Percentiles rank a stretch among this genome's conserved stretches.
phyloP scores from a whole-genome alignment of 257 asterid genomes.

The Solanum pinnatisectum region DNA sequence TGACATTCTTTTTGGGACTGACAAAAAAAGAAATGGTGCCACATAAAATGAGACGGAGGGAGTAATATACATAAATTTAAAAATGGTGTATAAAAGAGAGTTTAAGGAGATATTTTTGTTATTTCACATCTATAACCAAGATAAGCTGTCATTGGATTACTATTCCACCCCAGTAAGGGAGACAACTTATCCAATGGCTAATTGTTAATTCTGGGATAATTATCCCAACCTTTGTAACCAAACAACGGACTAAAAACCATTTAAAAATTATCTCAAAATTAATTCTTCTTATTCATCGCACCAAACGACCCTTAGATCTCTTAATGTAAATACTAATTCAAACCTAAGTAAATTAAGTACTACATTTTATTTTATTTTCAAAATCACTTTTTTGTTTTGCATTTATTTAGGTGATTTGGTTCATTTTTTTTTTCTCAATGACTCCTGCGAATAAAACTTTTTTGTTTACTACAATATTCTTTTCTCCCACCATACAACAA shows the following conservation, averaged over 20 bases:
- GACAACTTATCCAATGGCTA: no score
- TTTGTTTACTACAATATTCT: neutral
- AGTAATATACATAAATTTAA: no score
- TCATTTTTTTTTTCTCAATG: neutral
- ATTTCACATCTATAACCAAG: neutral
- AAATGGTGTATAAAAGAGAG: neutral
- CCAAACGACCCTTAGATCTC: neutral
- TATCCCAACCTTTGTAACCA: neutral
- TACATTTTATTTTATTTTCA: neutral
- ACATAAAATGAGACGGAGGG: no score
- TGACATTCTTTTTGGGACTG: no score
- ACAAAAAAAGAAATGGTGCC: no score
- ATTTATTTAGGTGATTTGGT: neutral
- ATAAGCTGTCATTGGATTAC: no score
- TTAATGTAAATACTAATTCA: neutral
- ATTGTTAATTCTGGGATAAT: no score
- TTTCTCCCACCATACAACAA: neutral
- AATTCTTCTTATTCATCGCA: no score
- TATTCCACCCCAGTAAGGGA: no score
- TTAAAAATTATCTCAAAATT: no score
- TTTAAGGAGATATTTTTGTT: neutral
- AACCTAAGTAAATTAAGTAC: neutral
- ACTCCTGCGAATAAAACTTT: neutral
- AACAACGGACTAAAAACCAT: no score
- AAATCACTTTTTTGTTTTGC: neutral